Base-by-base conservation (phyloP, 768 basidiomycete species). In the Trametes elegans region DNA sequence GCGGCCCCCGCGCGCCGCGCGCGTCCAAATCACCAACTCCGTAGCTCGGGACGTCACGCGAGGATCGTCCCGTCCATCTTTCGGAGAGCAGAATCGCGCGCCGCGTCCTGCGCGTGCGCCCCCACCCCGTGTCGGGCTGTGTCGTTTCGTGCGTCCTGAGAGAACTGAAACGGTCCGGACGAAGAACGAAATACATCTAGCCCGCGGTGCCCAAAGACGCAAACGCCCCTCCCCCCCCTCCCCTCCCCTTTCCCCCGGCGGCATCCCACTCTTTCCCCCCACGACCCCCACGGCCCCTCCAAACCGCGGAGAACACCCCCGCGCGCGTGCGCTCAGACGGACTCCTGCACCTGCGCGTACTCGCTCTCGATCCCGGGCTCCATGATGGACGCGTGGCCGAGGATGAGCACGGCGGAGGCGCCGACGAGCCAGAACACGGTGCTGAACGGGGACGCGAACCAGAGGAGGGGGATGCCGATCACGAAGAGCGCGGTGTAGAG, bases 291-390 rank as follows among this genome's bases (percentile, higher is more conserved):
- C 24, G n/a, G 29, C 21, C 32, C 45, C 10, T 28, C 27, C 5
- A 5, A n/a, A 16, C 2, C 7, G 9, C 8, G n/a, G n/a, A 21
- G 46, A 14, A 8, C 47, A 28, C n/a, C n/a, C n/a, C n/a, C n/a
- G n/a, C n/a, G n/a, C n/a, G n/a, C 13, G 3, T 23, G 45, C 31
- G 58, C 59, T 73, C 73, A 86, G 44, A 88, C 87, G 29, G 68
- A 66, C 42, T 88, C 88, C 70, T 88, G 81, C n/a, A 93, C 87
- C 38, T 74, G 66, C 3, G 88, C 84, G 62, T 97, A 97, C 69
- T 96, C 93, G 73, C 88, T 90, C 74, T 98, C 96, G 49, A 97
- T 82, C 24, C 96, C 96, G 2, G 95, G 96, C 71, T 98, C 96
- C 59, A 98, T 84, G 59, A 98, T 58, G 52, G 80, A 81, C 2